Evolutionary conservation across 306 rosid species (phyloP).

Genomic region (Adenanthera pavonina): DNA sequence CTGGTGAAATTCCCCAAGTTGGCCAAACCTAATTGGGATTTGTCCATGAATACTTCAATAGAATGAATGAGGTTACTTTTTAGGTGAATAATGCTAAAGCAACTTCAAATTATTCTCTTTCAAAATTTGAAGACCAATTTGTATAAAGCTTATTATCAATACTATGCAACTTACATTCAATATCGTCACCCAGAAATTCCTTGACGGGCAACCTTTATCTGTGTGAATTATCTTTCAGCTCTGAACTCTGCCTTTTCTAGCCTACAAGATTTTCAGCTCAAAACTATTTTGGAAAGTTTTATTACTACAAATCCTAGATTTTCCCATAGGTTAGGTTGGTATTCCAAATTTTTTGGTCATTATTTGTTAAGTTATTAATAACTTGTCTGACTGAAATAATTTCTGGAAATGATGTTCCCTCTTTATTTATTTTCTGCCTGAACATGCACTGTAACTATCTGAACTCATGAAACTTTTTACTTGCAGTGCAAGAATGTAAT

Average conservation of each 20-base stretch:
- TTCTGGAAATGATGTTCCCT: conserved; percentile 24
- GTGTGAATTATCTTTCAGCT: neutral
- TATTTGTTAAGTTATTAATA: neutral
- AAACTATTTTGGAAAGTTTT: neutral
- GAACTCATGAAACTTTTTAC: conserved; percentile 39
- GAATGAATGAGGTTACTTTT: neutral
- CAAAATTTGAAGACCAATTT: neutral
- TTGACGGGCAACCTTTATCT: neutral
- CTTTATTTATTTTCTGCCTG: conserved; percentile 22
- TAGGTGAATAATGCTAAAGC: neutral
- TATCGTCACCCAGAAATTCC: neutral
- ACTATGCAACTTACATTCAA: neutral
- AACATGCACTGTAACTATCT: neutral
- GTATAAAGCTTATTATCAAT: neutral
- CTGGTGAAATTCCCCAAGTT: neutral
- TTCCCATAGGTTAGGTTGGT: neutral
- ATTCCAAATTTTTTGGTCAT: neutral
- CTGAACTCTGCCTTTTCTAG: neutral
- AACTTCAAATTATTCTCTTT: neutral
- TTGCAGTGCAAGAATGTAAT: conserved; percentile 96
- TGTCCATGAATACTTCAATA: neutral
- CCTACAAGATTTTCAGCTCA: neutral
- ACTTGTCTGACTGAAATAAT: neutral
- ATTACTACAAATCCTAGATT: neutral
- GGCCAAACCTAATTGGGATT: neutral